Evolutionary conservation across 495 filamentous ascomycete genomes (phyloP).

Genomic region (Hypoxylon crocopeplum): DNA sequence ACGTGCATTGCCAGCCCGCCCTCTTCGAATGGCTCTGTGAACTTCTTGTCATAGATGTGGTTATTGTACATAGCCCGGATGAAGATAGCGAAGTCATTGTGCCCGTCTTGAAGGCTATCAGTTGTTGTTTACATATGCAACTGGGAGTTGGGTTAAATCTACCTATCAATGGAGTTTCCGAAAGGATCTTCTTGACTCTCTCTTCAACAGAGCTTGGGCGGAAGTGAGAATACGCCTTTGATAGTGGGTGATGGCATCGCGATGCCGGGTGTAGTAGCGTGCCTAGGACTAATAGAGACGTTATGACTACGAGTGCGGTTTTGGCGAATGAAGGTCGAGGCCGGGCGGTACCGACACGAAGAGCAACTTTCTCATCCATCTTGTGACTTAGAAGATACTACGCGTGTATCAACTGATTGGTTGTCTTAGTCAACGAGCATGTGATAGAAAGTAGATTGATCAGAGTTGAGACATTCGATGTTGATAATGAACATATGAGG

Average conservation of each 20-base stretch:
- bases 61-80: constrained; percentile 74
- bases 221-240: constrained; percentile 28
- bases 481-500: background rate
- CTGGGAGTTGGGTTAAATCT: constrained; percentile 18
- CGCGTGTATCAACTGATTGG: background rate
- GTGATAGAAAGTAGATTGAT: constrained; percentile 2
- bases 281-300: constrained; percentile 24
- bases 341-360: background rate
- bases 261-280: constrained; percentile 30
- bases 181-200: constrained; percentile 72
- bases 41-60: constrained; percentile 76
- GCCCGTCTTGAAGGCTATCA: constrained; percentile 71
- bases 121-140: constrained; percentile 3
- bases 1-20: constrained; percentile 75
- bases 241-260: constrained; percentile 26
- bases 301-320: constrained; percentile 16
- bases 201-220: constrained; percentile 59
- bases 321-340: constrained; percentile 24
- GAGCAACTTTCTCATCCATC: constrained; percentile 23
- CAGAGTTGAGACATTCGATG: constrained; percentile 1
- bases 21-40: constrained; percentile 70
- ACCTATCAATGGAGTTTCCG: constrained; percentile 82
- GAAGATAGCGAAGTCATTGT: constrained; percentile 84
- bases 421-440: constrained; percentile 3
- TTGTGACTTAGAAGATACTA: background rate